phyloP scores from a whole-genome alignment of 148 eudicot genomes.

The Chenopodium album region DNA sequence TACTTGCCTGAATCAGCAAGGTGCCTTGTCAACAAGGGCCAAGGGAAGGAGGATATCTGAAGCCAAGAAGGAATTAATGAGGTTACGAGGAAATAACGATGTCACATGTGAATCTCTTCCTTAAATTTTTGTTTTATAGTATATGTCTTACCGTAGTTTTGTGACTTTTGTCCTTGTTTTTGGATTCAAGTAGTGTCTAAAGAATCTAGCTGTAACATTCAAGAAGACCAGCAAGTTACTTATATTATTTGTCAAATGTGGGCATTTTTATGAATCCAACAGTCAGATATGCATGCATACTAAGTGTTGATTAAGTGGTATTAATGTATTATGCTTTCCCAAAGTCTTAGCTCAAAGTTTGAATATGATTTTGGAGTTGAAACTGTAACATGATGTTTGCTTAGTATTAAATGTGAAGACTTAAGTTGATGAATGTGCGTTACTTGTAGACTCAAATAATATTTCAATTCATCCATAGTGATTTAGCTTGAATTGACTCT shows the following conservation, averaged over 20 bases:
- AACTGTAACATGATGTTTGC: constrained; percentile 1
- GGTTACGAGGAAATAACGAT: constrained; percentile 74
- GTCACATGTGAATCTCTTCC: constrained; percentile 56
- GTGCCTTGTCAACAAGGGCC: constrained; percentile 93
- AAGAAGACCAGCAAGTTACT: neutral
- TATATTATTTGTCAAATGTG: neutral
- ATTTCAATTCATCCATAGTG: neutral
- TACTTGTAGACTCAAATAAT: neutral
- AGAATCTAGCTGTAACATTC: neutral
- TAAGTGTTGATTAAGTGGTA: neutral
- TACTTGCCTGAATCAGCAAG: constrained; percentile 91
- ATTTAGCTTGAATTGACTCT: neutral
- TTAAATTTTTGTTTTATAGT: no score
- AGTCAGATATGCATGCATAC: neutral
- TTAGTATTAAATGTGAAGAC: neutral
- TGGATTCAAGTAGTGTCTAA: neutral
- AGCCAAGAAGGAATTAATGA: constrained; percentile 74
- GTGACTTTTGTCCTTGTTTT: no score
- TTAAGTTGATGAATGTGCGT: neutral
- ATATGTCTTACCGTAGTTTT: no score
- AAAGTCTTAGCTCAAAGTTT: neutral
- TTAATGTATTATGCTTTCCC: neutral
- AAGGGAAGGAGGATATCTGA: constrained; percentile 49
- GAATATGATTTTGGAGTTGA: neutral
- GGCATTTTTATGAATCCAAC: neutral